Conservation (phyloP, 1,284 basidiomycete genomes). For the Tilletia indica region DNA sequence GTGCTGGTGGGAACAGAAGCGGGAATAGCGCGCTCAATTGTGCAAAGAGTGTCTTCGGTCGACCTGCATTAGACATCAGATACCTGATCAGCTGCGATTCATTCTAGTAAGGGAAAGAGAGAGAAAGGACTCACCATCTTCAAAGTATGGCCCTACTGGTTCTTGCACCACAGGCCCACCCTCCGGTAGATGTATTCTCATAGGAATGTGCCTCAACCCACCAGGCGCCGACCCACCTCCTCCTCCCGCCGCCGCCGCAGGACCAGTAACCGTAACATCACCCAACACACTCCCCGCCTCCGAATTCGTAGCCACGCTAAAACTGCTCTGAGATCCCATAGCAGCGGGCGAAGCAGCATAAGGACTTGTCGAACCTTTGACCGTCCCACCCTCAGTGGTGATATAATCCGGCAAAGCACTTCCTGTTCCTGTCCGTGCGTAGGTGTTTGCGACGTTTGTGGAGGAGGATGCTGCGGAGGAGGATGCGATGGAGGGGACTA, state of each 20-base stretch:
- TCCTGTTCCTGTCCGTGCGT: neutral
- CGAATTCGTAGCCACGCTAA: constrained; percentile 11
- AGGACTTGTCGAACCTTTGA: constrained; percentile 12
- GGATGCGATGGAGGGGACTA: constrained; percentile 24
- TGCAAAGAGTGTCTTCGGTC: constrained; percentile 58
- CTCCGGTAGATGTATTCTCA: constrained; percentile 78
- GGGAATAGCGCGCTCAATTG: constrained; percentile 58
- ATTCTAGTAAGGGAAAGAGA: no score
- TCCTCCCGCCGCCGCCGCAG: neutral
- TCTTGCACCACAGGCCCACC: constrained; percentile 88
- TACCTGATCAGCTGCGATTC: constrained; percentile 7
- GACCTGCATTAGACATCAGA: constrained; percentile 43
- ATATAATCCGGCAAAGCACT: neutral
- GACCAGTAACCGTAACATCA: constrained; percentile 1
- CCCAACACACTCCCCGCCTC: constrained; percentile 8
- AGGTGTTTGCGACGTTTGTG: constrained; percentile 24
- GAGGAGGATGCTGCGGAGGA: constrained; percentile 29
- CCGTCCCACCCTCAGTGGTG: constrained; percentile 8
- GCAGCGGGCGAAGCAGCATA: neutral
- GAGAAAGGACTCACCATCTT: constrained; percentile 58
- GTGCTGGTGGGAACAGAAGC: constrained; percentile 58
- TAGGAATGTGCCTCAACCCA: constrained; percentile 68
- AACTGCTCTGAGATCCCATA: constrained; percentile 13
- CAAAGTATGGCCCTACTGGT: constrained; percentile 74
- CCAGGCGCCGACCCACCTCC: constrained; percentile 5